Evolutionary conservation across 345 rosid genomes (phyloP).

Genomic region (Syzygium aqueum): DNA sequence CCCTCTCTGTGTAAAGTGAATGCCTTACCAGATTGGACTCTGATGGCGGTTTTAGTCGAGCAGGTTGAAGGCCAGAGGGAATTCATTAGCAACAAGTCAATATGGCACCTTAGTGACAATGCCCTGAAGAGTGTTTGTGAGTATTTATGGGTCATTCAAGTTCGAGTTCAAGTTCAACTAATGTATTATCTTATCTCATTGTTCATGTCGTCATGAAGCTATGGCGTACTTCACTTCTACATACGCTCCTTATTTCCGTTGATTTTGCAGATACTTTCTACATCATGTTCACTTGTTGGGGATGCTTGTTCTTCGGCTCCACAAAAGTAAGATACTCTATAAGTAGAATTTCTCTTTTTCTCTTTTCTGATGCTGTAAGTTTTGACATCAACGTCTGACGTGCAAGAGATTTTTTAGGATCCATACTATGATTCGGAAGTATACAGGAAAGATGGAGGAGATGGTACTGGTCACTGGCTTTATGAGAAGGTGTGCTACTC

Average conservation of each 20-base stretch:
- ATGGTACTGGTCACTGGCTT: conserved; percentile 84
- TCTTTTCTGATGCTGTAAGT: not conserved
- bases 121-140: conserved; percentile 73
- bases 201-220: not conserved
- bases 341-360: not conserved
- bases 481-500: conserved; percentile 59
- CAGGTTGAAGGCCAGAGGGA: conserved; percentile 68
- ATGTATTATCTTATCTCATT: not conserved
- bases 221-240: not conserved
- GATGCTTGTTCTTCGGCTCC: conserved; percentile 75
- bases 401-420: conserved; percentile 29
- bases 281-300: conserved; percentile 91
- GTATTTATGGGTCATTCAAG: conserved; percentile 9
- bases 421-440: conserved; percentile 86
- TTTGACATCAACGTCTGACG: not conserved
- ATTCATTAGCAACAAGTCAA: conserved; percentile 50
- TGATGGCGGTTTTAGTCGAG: conserved; percentile 83
- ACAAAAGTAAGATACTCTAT: conserved; percentile 43
- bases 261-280: conserved; percentile 56
- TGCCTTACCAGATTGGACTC: conserved; percentile 63
- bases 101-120: conserved; percentile 79
- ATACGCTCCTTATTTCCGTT: not conserved
- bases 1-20: conserved; percentile 27
- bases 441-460: conserved; percentile 86
- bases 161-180: not conserved